Evolutionary conservation across 805 yeast genomes (phyloP).

Genomic region (Cyberlindnera misumaiensis): DNA sequence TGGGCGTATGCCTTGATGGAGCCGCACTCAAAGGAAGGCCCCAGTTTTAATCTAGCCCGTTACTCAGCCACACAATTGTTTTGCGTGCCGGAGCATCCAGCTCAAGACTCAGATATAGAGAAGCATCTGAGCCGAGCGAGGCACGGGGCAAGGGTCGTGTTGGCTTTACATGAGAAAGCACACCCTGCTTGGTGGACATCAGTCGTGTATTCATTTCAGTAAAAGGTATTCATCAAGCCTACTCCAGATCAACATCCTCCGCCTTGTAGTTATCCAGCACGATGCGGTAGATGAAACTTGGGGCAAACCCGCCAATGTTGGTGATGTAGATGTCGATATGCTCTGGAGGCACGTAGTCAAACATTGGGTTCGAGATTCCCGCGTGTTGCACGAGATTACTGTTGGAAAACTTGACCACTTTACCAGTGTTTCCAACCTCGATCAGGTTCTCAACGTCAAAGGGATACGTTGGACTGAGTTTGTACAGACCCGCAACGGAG

Average conservation of each 20-base stretch:
- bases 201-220: neutral
- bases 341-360: constrained; percentile 91
- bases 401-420: constrained; percentile 72
- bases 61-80: constrained; percentile 14
- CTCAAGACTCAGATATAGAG: constrained; percentile 42
- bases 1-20: constrained; percentile 27
- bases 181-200: constrained; percentile 1
- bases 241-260: constrained; percentile 65
- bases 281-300: constrained; percentile 90
- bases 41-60: constrained; percentile 39
- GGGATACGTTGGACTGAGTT: constrained; percentile 84
- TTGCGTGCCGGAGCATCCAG: constrained; percentile 39
- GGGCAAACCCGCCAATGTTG: constrained; percentile 89
- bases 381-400: constrained; percentile 62
- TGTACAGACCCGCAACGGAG: constrained; percentile 90
- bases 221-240: constrained; percentile 4
- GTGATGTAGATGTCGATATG: constrained; percentile 91
- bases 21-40: constrained; percentile 58
- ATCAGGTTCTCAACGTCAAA: constrained; percentile 74
- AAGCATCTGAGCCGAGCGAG: constrained; percentile 48
- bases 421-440: constrained; percentile 93
- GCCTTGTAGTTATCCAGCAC: constrained; percentile 90
- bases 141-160: constrained; percentile 40
- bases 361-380: constrained; percentile 80
- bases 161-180: constrained; percentile 1